Evolutionary conservation across 179 eudicot species (phyloP).

Genomic region (Silene noctiflora): DNA sequence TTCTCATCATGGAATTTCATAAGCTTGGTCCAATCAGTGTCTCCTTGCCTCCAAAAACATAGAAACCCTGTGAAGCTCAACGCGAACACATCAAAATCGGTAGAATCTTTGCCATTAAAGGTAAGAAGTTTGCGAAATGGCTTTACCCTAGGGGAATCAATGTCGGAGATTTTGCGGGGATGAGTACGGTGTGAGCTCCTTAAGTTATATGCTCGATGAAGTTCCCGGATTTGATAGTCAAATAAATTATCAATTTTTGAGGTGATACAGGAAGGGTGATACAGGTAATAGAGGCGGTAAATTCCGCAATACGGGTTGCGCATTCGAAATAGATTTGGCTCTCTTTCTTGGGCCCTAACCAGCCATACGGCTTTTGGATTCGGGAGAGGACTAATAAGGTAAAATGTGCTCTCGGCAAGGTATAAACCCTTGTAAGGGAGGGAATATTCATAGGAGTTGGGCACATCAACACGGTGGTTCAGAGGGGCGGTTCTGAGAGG

Average conservation of each 20-base stretch:
- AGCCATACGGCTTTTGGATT: not conserved
- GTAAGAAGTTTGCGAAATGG: not conserved
- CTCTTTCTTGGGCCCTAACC: slow-evolving; percentile 5
- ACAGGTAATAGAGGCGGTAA: not conserved
- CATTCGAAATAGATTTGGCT: not conserved
- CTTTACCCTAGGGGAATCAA: not conserved
- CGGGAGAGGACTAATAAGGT: not conserved
- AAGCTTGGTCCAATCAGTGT: not conserved
- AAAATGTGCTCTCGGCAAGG: not conserved
- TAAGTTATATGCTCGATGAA: not conserved
- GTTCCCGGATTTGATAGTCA: not conserved
- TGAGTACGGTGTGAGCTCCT: not conserved
- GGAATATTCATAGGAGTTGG: not conserved
- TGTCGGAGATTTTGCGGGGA: not conserved
- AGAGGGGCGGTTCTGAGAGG: not conserved
- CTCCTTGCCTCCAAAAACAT: not conserved
- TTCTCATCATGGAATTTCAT: not conserved
- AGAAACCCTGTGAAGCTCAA: not conserved
- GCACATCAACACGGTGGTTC: not conserved
- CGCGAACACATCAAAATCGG: not conserved
- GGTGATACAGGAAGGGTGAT: not conserved
- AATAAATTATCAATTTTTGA: not conserved
- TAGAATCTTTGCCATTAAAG: not conserved
- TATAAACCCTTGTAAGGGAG: not conserved
- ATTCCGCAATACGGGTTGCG: not conserved